Conservation (phyloP, 208 protist genomes). For the Trypanosoma brucei region DNA sequence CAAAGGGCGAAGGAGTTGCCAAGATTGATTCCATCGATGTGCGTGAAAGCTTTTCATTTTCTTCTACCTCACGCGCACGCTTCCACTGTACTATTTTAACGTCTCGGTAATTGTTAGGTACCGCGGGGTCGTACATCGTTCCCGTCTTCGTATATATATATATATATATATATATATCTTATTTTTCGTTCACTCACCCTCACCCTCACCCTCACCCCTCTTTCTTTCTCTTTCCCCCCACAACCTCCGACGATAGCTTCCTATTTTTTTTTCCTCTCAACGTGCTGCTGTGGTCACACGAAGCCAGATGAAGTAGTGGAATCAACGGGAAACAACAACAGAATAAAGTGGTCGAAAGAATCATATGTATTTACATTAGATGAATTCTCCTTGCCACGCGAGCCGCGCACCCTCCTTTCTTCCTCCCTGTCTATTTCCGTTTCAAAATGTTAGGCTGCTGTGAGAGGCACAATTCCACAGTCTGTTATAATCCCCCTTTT, state of each 20-base stretch:
- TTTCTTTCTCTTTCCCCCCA: too few relatives aligned
- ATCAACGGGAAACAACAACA: not conserved
- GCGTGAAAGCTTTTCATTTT: conserved; percentile 16
- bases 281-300: not conserved
- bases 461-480: too few relatives aligned
- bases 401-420: too few relatives aligned
- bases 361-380: too few relatives aligned
- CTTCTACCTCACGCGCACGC: conserved; percentile 20
- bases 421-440: too few relatives aligned
- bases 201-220: too few relatives aligned
- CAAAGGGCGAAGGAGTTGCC: conserved; percentile 3
- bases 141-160: not conserved
- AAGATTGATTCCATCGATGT: not conserved
- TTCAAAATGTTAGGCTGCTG: too few relatives aligned
- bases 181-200: too few relatives aligned
- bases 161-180: too few relatives aligned
- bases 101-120: conserved; percentile 50
- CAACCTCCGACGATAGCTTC: not conserved
- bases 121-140: conserved; percentile 46
- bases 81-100: conserved; percentile 38
- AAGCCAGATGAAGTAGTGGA: conserved; percentile 9
- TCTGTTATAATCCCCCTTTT: too few relatives aligned
- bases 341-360: not conserved
- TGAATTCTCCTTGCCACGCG: too few relatives aligned
- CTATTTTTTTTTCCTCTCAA: not conserved